Evolutionary conservation across 495 filamentous ascomycete genomes (phyloP).

Genomic region (Paragyromitra xinjiangensis): DNA sequence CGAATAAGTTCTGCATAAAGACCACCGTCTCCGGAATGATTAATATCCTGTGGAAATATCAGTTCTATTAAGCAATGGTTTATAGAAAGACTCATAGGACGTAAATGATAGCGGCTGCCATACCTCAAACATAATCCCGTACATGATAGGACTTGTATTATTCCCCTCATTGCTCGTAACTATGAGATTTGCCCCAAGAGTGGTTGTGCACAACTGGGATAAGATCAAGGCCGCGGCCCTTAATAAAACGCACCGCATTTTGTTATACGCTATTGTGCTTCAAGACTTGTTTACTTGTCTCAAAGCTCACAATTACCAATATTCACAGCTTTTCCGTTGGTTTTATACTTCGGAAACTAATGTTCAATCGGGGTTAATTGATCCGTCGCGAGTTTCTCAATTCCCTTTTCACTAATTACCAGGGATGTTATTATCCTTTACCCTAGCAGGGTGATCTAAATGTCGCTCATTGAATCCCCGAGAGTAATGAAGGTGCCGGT

Average conservation of each 20-base stretch:
- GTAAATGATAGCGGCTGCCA: not conserved
- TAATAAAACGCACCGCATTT: slow-evolving; percentile 1
- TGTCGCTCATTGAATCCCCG: not conserved
- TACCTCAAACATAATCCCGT: slow-evolving; percentile 70
- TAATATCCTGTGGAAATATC: slow-evolving; percentile 63
- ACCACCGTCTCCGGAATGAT: slow-evolving; percentile 66
- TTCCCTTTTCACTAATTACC: not conserved
- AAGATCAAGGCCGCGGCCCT: slow-evolving; percentile 1
- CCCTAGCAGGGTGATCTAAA: not conserved
- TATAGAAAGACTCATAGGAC: not conserved
- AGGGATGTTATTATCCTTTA: not conserved
- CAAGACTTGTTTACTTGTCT: not conserved
- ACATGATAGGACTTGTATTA: slow-evolving; percentile 63
- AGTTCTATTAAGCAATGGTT: not conserved
- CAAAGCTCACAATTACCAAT: slow-evolving; percentile 2
- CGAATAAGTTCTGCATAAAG: slow-evolving; percentile 67
- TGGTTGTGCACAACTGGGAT: slow-evolving; percentile 11
- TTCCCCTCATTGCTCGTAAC: slow-evolving; percentile 63
- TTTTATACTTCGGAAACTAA: slow-evolving; percentile 1
- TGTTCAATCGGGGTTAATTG: not conserved
- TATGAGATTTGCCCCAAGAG: slow-evolving; percentile 42
- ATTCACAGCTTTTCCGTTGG: not conserved
- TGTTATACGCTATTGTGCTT: not conserved
- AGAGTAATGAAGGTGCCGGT: not conserved
- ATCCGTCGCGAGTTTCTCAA: not conserved